Percentiles rank a stretch among this genome's conserved stretches.
Conservation (phyloP, 129 eudicot genomes). For the Centella asiatica region DNA sequence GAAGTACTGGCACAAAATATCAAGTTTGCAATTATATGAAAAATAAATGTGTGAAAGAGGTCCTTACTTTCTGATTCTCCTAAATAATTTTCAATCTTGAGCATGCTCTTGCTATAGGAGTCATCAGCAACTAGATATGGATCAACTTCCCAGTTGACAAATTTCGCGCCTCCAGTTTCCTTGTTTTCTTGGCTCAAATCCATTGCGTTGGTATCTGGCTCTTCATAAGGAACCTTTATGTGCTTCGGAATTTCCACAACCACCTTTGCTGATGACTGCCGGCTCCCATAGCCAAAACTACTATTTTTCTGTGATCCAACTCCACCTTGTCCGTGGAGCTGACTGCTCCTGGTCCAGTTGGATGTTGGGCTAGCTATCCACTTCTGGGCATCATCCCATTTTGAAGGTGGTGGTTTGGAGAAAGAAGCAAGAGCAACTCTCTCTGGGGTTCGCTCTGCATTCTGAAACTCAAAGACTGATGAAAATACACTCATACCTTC, state of each 20-base stretch:
- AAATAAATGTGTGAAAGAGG: background rate
- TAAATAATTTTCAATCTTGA: conserved; percentile 35
- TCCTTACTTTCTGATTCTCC: conserved; percentile 57
- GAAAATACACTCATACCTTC: conserved; percentile 34
- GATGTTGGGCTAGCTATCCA: conserved; percentile 86
- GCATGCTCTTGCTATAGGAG: conserved; percentile 34
- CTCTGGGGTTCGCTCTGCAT: conserved; percentile 54
- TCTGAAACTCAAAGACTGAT: conserved; percentile 79
- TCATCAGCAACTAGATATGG: conserved; percentile 29
- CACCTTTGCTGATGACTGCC: conserved; percentile 40
- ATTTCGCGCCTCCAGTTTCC: conserved; percentile 21
- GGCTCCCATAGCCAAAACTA: conserved; percentile 36
- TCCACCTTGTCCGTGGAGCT: conserved; percentile 19
- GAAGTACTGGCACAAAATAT: background rate
- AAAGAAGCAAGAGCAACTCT: conserved; percentile 48
- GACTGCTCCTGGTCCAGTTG: conserved; percentile 39
- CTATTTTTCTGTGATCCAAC: conserved; percentile 36
- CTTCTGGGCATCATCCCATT: conserved; percentile 98
- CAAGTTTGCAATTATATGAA: background rate
- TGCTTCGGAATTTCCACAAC: conserved; percentile 42
- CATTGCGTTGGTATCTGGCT: conserved; percentile 52
- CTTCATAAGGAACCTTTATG: conserved; percentile 43
- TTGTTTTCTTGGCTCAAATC: conserved; percentile 33
- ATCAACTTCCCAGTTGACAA: conserved; percentile 38
- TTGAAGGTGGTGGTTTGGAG: conserved; percentile 68